A percentile compares a stretch with the other conserved stretches of the same genome.
These are phyloP conservation scores for Xylaria castorea DNA, from an alignment of 495 filamentous ascomycete species.

Conservation along the genomic window DNA sequence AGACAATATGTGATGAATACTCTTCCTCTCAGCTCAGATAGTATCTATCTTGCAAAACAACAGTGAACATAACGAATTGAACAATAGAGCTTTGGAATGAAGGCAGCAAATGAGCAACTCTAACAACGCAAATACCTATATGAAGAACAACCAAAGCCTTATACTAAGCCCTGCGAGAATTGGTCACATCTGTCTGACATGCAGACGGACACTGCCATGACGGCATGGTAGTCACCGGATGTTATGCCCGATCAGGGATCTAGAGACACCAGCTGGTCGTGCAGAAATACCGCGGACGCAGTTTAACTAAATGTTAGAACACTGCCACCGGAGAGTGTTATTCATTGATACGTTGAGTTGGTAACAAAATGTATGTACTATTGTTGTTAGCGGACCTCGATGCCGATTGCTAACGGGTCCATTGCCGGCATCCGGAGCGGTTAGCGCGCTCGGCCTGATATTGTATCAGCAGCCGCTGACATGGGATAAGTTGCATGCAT, in stretches of 20 bases:
- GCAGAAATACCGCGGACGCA: not conserved
- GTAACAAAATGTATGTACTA: not conserved
- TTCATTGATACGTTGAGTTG: not conserved
- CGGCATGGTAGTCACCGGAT: not conserved
- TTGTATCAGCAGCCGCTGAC: conserved; percentile 16
- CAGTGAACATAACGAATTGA: not conserved
- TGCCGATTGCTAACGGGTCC: not conserved
- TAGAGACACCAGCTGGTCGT: not conserved
- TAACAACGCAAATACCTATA: not conserved
- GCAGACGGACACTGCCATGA: not conserved
- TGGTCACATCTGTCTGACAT: conserved; percentile 4
- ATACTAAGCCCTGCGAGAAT: not conserved
- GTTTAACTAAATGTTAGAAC: not conserved
- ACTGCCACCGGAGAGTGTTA: conserved; percentile 9
- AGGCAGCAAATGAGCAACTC: not conserved
- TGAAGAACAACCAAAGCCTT: not conserved
- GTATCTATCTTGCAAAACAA: not conserved
- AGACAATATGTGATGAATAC: not conserved
- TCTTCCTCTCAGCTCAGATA: not conserved
- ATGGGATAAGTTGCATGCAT: not conserved
- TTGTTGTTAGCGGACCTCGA: not conserved
- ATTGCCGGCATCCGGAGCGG: conserved; percentile 3
- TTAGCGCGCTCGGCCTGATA: conserved; percentile 14
- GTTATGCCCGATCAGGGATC: not conserved
- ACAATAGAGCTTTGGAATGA: not conserved